Base-by-base conservation (phyloP, 2,329 filamentous ascomycete genomes). In the Colletotrichum agaves region DNA sequence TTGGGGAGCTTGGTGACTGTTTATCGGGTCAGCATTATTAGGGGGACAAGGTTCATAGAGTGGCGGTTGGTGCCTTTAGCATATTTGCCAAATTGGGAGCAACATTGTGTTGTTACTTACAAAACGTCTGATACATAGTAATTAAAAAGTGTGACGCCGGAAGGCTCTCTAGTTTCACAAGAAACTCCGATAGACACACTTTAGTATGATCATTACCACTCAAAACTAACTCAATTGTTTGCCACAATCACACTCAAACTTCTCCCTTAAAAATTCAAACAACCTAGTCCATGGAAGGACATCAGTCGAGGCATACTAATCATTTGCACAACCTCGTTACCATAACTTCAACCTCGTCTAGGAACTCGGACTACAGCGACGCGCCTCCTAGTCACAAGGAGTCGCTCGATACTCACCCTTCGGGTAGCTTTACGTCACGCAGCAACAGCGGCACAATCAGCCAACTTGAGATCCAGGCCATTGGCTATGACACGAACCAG, bases 401-500 rank as follows among this genome's bases (percentile, higher is more conserved):
- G 11, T 49, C 46, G 4, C 46, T 31, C 15, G 46, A 10, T 12
- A 13, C n/a, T 13, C 5, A 46, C 43, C n/a, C 31, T n/a, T 37
- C 52, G 3, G 37, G 52, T 17, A 56, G 2, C 5, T 56, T 41
- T 31, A 27, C 23, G 11, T 56, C 52, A 39, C 52, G 27, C 12
- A 56, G 37, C 52, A 21, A 37, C 13, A 56, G 31, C 2, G 52
- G 31, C 1, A 41, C n/a, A 0, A 56, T 41, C 31, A 37, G 52
- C 37, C 52, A 56, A 56, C 52, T 39, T n/a, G 31, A 56, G n/a
- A 56, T 56, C 1, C 52, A 56, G 13, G 52, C 52, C 37, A 39
- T 56, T 35, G 52, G 52, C 17, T 56, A 56, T 15, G 52, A 56
- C 31, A 56, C 37, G 37, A 56, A 8, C 21, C 52, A 56, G 37